Evolutionary conservation across 495 filamentous ascomycete genomes (phyloP).

Genomic region (Penicillium daleae): DNA sequence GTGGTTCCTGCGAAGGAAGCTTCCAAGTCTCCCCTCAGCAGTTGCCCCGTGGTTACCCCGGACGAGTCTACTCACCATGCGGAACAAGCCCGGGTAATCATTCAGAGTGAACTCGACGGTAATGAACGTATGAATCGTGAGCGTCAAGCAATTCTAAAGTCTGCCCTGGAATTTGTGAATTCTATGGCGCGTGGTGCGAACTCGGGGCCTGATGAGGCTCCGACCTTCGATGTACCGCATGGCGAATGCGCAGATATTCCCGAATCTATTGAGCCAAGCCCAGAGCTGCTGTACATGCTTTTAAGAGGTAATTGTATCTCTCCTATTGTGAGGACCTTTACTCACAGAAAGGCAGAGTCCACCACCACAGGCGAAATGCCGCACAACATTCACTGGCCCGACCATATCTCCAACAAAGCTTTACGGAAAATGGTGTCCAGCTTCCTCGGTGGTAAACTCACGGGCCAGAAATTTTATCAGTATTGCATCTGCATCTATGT

Average conservation of each 20-base stretch:
- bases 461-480: constrained; percentile 29
- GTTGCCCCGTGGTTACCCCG: constrained; percentile 9
- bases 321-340: background rate
- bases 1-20: background rate
- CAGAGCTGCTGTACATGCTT: constrained; percentile 36
- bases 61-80: constrained; percentile 33
- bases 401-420: constrained; percentile 34
- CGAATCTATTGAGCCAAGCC: constrained; percentile 22
- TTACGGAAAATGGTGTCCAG: constrained; percentile 26
- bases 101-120: constrained; percentile 30
- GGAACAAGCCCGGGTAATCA: constrained; percentile 29
- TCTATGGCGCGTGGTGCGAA: constrained; percentile 18
- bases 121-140: constrained; percentile 25
- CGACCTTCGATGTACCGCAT: constrained; percentile 3
- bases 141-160: constrained; percentile 26
- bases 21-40: constrained; percentile 15
- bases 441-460: constrained; percentile 15
- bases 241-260: constrained; percentile 2
- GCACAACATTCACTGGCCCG: constrained; percentile 29
- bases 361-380: constrained; percentile 2
- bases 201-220: constrained; percentile 5
- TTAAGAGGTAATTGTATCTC: constrained; percentile 24
- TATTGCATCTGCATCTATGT: constrained; percentile 37
- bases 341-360: constrained; percentile 22
- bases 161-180: constrained; percentile 32